phyloP scores from a whole-genome alignment of 208 protist genomes.

The Willaertia magna region DNA sequence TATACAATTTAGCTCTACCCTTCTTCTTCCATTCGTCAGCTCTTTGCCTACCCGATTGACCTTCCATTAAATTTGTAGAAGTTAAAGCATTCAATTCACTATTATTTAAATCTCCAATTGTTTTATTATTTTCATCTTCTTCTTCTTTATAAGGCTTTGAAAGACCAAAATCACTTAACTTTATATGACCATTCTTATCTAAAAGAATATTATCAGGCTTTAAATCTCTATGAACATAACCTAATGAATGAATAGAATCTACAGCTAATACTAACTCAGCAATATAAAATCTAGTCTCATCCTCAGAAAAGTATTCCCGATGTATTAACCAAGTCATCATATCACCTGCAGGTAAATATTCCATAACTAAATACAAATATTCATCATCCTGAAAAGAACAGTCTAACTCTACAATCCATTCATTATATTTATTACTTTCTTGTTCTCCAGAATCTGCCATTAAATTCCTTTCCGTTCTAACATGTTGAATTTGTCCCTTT shows the following conservation, averaged over 20 bases:
- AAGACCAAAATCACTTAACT: conserved; percentile 91
- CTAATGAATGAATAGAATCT: conserved; percentile 55
- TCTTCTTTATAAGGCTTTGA: conserved; percentile 42
- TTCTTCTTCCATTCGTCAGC: neutral
- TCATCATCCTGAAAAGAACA: conserved; percentile 74
- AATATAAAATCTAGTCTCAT: conserved; percentile 71
- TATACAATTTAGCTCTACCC: neutral
- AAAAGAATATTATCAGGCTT: conserved; percentile 95
- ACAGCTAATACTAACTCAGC: conserved; percentile 71
- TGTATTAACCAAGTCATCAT: conserved; percentile 76
- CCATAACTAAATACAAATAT: conserved; percentile 82
- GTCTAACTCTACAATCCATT: conserved; percentile 71
- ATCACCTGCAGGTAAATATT: conserved; percentile 79
- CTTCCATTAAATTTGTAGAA: neutral
- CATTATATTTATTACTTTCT: conserved; percentile 31
- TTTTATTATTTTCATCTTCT: neutral
- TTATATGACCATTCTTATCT: conserved; percentile 82
- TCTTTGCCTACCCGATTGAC: neutral
- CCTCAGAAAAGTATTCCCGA: conserved; percentile 63
- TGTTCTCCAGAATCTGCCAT: conserved; percentile 52
- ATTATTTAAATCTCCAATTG: neutral
- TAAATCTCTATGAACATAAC: conserved; percentile 15
- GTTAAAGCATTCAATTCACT: neutral
- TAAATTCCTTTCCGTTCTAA: conserved; percentile 70
- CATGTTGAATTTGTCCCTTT: conserved; percentile 65